Conservation (phyloP, 768 basidiomycete species). For the Serpula lacrymans region DNA sequence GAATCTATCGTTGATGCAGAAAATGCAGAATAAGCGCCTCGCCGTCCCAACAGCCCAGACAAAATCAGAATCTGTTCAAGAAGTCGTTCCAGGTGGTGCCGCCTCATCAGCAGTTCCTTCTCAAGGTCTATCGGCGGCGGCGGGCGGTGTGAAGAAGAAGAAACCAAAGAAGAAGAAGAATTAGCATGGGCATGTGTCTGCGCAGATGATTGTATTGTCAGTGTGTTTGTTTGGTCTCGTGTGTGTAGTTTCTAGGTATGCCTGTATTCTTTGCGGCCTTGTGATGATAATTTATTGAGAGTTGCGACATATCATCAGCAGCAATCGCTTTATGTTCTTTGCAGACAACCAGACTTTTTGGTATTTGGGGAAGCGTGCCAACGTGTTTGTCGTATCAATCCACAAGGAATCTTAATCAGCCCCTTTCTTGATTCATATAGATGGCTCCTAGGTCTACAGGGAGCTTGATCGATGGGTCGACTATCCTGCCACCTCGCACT, state of each 20-base stretch:
- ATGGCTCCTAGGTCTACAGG: too few species aligned
- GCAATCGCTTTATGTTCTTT: background rate
- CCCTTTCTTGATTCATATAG: too few species aligned
- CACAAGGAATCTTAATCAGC: too few species aligned
- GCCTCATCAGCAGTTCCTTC: slow-evolving; percentile 28
- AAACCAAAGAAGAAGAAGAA: slow-evolving; percentile 81
- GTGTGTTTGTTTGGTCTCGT: background rate
- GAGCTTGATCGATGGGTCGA: too few species aligned
- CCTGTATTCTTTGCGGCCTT: background rate
- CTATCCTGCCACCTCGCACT: too few species aligned
- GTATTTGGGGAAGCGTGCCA: too few species aligned
- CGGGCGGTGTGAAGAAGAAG: slow-evolving; percentile 77
- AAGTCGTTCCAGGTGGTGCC: slow-evolving; percentile 27
- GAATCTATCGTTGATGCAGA: slow-evolving; percentile 81
- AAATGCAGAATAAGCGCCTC: slow-evolving; percentile 70
- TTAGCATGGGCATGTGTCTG: slow-evolving; percentile 19
- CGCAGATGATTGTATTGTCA: too few species aligned
- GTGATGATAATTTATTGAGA: background rate
- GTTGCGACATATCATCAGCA: too few species aligned
- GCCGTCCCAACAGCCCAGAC: slow-evolving; percentile 27
- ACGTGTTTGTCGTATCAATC: too few species aligned
- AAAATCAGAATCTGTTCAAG: slow-evolving; percentile 16
- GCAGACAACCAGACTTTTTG: too few species aligned
- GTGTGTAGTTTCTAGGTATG: background rate
- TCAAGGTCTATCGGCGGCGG: slow-evolving; percentile 29